Evolutionary conservation across 179 eudicot genomes (phyloP).

Genomic region (Gypsophila paniculata): DNA sequence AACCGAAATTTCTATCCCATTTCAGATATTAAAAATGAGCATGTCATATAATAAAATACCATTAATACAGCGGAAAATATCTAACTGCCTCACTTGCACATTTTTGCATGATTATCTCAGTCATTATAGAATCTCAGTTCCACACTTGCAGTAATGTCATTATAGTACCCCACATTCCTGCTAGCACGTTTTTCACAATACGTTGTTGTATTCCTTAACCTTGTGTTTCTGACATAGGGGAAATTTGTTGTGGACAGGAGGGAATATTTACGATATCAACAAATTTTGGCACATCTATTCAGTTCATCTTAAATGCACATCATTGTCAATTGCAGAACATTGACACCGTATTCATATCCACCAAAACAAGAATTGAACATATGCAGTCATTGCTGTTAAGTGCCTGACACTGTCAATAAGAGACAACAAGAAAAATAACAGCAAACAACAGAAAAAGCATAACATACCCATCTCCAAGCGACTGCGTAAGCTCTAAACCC

Average conservation of each 20-base stretch:
- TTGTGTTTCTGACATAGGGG: background rate
- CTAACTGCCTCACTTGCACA: no score
- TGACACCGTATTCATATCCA: background rate
- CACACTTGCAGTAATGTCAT: no score
- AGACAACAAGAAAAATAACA: background rate
- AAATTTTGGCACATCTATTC: background rate
- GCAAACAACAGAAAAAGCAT: background rate
- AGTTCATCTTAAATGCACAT: background rate
- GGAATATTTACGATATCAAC: background rate
- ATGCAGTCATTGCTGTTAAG: background rate
- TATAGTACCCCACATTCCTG: no score
- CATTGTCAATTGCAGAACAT: background rate
- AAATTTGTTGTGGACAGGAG: background rate
- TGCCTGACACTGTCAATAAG: background rate
- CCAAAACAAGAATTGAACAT: background rate
- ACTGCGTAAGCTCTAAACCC: slow-evolving; percentile 68
- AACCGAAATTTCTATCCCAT: background rate
- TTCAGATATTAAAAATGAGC: background rate
- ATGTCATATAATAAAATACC: background rate
- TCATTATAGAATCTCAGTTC: background rate
- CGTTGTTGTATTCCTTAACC: no score
- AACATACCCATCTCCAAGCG: slow-evolving; percentile 45
- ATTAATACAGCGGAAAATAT: no score
- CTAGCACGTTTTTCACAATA: no score
- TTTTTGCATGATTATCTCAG: no score